These are phyloP conservation scores for Clonostachys chloroleuca DNA, from an alignment of 2,329 filamentous ascomycete species.

Conservation along the genomic window DNA sequence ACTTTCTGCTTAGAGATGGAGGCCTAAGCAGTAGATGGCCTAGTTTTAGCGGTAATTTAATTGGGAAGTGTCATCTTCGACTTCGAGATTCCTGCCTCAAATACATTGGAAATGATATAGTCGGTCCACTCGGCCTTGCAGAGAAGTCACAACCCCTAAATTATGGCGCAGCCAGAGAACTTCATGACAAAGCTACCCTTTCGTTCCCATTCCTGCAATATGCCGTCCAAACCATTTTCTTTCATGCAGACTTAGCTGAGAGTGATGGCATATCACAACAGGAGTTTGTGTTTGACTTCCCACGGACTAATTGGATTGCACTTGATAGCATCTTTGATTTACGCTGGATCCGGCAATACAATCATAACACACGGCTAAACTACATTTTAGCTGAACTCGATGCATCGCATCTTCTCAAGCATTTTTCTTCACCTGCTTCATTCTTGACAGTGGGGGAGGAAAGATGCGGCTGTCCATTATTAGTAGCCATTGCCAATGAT, in stretches of 20 bases:
- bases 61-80: conserved; percentile 17
- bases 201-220: conserved; percentile 38
- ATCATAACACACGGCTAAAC: not conserved
- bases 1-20: conserved; percentile 34
- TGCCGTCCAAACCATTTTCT: not conserved
- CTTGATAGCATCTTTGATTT: conserved; percentile 13
- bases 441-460: too few species aligned
- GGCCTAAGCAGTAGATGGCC: conserved; percentile 23
- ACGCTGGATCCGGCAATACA: not conserved
- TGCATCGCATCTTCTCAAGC: not conserved
- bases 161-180: conserved; percentile 12
- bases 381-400: not conserved
- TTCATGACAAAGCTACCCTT: not conserved
- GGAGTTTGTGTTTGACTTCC: conserved; percentile 21
- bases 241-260: conserved; percentile 1
- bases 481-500: not conserved
- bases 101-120: conserved; percentile 14
- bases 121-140: not conserved
- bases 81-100: conserved; percentile 13
- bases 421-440: not conserved
- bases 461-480: not conserved
- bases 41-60: conserved; percentile 19
- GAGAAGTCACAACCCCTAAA: not conserved
- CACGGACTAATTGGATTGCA: conserved; percentile 16
- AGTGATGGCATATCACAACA: conserved; percentile 7